Evolutionary conservation across 2,329 filamentous ascomycete species (phyloP).

Genomic region (Stagonosporopsis rhizophila): DNA sequence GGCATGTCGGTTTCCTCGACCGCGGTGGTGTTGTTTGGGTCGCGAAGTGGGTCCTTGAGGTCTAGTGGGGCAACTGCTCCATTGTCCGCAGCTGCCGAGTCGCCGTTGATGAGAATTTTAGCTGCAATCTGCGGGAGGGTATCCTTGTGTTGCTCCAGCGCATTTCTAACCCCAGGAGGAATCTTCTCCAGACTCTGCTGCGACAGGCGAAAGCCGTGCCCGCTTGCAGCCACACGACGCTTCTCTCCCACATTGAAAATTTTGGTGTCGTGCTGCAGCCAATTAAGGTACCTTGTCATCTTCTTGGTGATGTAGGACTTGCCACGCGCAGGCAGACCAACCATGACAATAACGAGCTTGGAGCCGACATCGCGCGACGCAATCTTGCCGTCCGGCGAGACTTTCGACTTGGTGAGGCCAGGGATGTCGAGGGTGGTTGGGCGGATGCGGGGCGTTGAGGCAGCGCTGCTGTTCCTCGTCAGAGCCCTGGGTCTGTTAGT

Average conservation of each 20-base stretch:
- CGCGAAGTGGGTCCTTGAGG: constrained; percentile 37
- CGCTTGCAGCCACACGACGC: constrained; percentile 77
- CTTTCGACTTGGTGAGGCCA: constrained; percentile 91
- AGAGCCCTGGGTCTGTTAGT: constrained; percentile 62
- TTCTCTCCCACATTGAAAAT: constrained; percentile 98
- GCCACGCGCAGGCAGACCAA: constrained; percentile 90
- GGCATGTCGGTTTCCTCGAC: constrained; percentile 34
- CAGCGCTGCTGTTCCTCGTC: constrained; percentile 75
- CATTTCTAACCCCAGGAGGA: constrained; percentile 32
- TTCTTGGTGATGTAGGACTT: constrained; percentile 99
- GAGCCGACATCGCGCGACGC: constrained; percentile 92
- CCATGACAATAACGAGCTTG: constrained; percentile 98
- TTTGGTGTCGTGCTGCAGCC: constrained; percentile 93
- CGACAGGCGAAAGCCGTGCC: constrained; percentile 54
- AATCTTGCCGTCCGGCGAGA: constrained; percentile 94
- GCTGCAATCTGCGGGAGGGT: constrained; percentile 54
- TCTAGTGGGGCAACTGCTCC: constrained; percentile 42
- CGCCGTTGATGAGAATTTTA: constrained; percentile 66
- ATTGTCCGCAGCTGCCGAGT: constrained; percentile 51
- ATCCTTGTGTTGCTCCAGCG: constrained; percentile 37
- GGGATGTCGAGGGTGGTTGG: constrained; percentile 97
- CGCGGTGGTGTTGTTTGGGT: constrained; percentile 33
- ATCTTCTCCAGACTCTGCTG: constrained; percentile 40
- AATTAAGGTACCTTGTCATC: constrained; percentile 90
- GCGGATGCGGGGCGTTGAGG: constrained; percentile 79